Conservation (phyloP, 306 rosid genomes). For the Ormosia emarginata region DNA sequence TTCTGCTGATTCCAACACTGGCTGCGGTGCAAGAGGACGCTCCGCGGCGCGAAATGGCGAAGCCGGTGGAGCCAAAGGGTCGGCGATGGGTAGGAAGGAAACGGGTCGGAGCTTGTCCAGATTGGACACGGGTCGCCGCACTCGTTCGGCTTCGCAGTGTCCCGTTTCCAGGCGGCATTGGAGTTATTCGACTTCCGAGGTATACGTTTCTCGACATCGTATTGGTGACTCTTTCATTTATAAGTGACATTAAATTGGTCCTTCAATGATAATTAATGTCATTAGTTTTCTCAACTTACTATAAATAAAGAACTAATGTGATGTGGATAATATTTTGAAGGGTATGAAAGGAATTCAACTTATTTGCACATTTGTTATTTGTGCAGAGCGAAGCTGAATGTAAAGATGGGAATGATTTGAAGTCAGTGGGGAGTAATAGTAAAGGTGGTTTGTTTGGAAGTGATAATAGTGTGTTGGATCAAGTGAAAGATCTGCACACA, state of each 20-base stretch:
- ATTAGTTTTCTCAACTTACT: not conserved
- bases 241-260: too few species aligned
- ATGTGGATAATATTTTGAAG: too few species aligned
- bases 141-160: slow-evolving; percentile 59
- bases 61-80: slow-evolving; percentile 16
- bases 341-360: not conserved
- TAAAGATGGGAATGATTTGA: slow-evolving; percentile 27
- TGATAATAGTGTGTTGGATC: slow-evolving; percentile 32
- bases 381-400: slow-evolving; percentile 78
- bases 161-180: slow-evolving; percentile 45
- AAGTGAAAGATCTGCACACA: slow-evolving; percentile 33
- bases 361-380: slow-evolving; percentile 25
- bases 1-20: not conserved
- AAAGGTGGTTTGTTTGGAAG: slow-evolving; percentile 40
- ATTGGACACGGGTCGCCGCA: slow-evolving; percentile 43
- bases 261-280: not conserved
- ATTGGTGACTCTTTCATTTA: too few species aligned
- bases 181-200: slow-evolving; percentile 62
- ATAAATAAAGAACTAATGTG: too few species aligned
- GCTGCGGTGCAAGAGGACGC: slow-evolving; percentile 42
- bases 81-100: slow-evolving; percentile 22
- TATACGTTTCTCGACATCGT: not conserved
- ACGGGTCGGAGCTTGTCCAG: slow-evolving; percentile 47
- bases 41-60: slow-evolving; percentile 34
- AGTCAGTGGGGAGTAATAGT: slow-evolving; percentile 30